Evolutionary conservation across 1,284 basidiomycete genomes (phyloP), one percentile per base, ranked within the genome.

Genomic region (Trichosporon asahii): DNA sequence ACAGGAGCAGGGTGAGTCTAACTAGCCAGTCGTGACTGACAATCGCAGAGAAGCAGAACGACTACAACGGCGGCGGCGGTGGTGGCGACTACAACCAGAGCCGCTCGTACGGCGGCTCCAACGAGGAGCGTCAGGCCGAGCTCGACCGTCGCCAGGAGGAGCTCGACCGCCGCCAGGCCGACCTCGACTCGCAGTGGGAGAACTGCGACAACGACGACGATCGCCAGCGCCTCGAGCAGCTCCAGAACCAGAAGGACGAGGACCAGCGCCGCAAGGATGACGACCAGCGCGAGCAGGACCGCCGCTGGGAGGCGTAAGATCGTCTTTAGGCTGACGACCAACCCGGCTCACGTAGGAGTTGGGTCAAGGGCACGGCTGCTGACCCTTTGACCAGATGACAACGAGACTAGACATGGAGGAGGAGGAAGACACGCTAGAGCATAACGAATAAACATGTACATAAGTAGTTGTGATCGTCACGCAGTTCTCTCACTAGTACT

Each of bases 211-310:
- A 27, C 57, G 57, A 61, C 27, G 57, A 61, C 21, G 57, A 61
- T 6, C 57, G 57, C 57, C 29, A 61, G 57, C 57, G 57, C 57
- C 57, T 61, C 57, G 57, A 61, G 27, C 21, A 31, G 6, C 57
- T 61, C 23, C 57, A 65, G 64, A 29, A 33, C 23, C 64, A 65
- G 64, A 65, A 49, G 57, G 57, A 61, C 27, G 57, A 61, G 27
- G 57, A 61, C 57, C 57, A 61, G 57, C 27, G 57, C 27, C 57
- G 57, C 27, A 61, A 61, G 57, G 57, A 61, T 5, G 57, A 61
- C 0, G 57, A 61, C 27, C 57, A 61, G 27, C 57, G 57, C 18
- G 57, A 61, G 57, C 57, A 61, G 57, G 57, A 61, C 29, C 57
- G 57, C 18, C 57, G 57, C 57, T 61, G 57, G 57, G 57, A 61